Evolutionary conservation across 2,329 filamentous ascomycete species (phyloP), one percentile per base, ranked within the genome.

Genomic region (Hortaea sp.): DNA sequence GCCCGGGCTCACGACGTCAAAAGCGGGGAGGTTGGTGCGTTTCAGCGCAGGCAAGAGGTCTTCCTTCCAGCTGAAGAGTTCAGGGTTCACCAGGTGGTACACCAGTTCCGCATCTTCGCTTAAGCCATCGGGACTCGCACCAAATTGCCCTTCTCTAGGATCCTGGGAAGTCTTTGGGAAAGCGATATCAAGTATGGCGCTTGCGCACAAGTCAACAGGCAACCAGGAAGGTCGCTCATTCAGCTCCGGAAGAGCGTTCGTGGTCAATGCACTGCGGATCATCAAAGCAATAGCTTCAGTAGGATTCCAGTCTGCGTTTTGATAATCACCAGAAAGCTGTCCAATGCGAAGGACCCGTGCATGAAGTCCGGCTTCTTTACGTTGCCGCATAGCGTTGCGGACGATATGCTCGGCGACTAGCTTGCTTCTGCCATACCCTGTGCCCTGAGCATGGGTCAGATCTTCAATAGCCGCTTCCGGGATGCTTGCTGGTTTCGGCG

Each of bases 211-310:
- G 42, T 74, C 70, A 7, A 70, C 62, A 0, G 71, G 71, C 1
- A 74, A 49, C 70, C 70, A 74, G 4, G 56, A 52, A 12, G 67
- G 53, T 1, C 55, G 32, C 1, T 66, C 66, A 4, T 74, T 52
- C 5, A 57, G 51, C 3, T 60, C 54, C 0, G 72, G 71, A 1
- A 74, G 39, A 4, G 55, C 56, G 0, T 64, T 61, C 1, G 71
- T 52, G 6, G 65, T 57, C 5, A 62, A 51, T 0, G 68, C 69
- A 43, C 65, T 69, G 4, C 64, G 48, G 4, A 73, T 53, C 27
- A 74, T 61, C 52, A 62, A 66, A 2, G 69, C 64, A 5, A 72
- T 60, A 55, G 68, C 71, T 54, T 73, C 70, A 3, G 59, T 55
- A 4, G 57, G 56, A 39, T 68, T 71, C 69, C 69, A 72, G 3